Percentiles rank a stretch among this genome's conserved stretches.
These are phyloP conservation scores for Boletus speciosus DNA, from an alignment of 768 basidiomycete genomes.

Conservation along the genomic window DNA sequence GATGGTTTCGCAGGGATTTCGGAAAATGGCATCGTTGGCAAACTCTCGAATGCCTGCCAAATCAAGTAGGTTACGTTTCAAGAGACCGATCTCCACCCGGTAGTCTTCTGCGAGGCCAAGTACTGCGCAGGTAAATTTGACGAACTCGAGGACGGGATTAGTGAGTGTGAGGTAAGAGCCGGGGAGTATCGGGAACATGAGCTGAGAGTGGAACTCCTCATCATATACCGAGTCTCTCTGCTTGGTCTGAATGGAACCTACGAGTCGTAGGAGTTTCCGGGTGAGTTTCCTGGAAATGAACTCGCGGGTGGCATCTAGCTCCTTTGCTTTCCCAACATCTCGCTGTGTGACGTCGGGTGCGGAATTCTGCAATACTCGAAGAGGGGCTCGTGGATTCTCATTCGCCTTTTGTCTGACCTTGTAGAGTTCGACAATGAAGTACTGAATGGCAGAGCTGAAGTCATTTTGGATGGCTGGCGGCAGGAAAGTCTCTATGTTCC, in stretches of 20 bases:
- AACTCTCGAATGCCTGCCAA: conserved; percentile 86
- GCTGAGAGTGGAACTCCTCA: conserved; percentile 49
- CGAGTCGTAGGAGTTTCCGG: conserved; percentile 67
- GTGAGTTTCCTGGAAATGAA: conserved; percentile 83
- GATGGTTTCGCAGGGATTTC: conserved; percentile 88
- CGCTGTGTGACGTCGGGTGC: conserved; percentile 62
- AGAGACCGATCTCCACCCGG: conserved; percentile 79
- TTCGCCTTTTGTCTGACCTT: conserved; percentile 64
- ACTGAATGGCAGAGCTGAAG: conserved; percentile 69
- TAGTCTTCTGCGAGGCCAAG: conserved; percentile 79
- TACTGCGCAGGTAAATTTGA: conserved; percentile 83
- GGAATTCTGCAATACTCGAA: conserved; percentile 65
- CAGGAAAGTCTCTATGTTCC: conserved; percentile 91
- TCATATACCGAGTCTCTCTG: conserved; percentile 59
- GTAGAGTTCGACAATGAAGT: conserved; percentile 84
- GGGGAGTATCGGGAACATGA: conserved; percentile 82
- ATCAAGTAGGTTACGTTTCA: conserved; percentile 88
- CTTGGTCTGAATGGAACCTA: conserved; percentile 60
- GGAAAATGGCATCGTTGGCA: conserved; percentile 77
- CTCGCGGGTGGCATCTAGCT: conserved; percentile 63
- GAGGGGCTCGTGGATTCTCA: conserved; percentile 59
- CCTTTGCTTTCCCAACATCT: conserved; percentile 65
- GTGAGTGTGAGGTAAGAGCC: conserved; percentile 78
- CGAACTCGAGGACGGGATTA: conserved; percentile 83
- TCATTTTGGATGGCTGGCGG: conserved; percentile 77